Percentiles rank a stretch among this genome's conserved stretches.
These are phyloP conservation scores for Astrothelium subdiscretum DNA, from an alignment of 495 filamentous ascomycete species.

Conservation along the genomic window DNA sequence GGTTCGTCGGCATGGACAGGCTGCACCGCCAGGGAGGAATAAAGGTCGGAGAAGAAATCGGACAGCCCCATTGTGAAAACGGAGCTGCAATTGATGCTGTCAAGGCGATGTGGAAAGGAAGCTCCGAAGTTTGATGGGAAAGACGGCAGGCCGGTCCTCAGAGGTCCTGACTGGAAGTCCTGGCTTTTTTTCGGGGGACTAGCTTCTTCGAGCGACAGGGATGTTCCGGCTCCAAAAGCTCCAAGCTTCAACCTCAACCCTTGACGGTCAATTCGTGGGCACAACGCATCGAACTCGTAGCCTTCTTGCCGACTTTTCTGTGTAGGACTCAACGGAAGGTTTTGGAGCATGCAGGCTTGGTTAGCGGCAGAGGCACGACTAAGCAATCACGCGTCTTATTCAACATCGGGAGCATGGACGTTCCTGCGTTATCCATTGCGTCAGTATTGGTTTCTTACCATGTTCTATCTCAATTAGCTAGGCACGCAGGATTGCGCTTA, in stretches of 20 bases:
- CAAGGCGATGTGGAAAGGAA: not conserved
- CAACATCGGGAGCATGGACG: not conserved
- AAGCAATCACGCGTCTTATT: not conserved
- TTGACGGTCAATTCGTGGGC: no score
- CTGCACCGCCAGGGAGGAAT: slow-evolving; percentile 46
- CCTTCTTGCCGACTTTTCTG: not conserved
- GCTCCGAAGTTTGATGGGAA: not conserved
- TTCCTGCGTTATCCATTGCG: slow-evolving; percentile 1
- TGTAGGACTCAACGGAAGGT: not conserved
- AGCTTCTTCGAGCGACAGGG: not conserved
- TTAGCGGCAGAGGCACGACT: not conserved
- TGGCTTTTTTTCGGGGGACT: not conserved
- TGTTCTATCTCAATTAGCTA: not conserved
- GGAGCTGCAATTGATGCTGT: slow-evolving; percentile 21
- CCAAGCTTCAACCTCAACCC: not conserved
- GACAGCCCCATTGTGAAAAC: slow-evolving; percentile 51
- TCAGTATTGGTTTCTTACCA: not conserved
- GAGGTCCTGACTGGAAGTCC: not conserved
- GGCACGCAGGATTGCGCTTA: no score
- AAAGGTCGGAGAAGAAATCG: slow-evolving; percentile 53
- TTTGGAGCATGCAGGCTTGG: not conserved
- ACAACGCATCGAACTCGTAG: no score
- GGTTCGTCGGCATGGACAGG: slow-evolving; percentile 47
- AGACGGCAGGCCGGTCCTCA: not conserved
- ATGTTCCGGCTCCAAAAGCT: not conserved